Evolutionary conservation across 192 early-diverging fungal species (phyloP), one percentile per base, ranked within the genome.

Genomic region (Coemansia sp.): DNA sequence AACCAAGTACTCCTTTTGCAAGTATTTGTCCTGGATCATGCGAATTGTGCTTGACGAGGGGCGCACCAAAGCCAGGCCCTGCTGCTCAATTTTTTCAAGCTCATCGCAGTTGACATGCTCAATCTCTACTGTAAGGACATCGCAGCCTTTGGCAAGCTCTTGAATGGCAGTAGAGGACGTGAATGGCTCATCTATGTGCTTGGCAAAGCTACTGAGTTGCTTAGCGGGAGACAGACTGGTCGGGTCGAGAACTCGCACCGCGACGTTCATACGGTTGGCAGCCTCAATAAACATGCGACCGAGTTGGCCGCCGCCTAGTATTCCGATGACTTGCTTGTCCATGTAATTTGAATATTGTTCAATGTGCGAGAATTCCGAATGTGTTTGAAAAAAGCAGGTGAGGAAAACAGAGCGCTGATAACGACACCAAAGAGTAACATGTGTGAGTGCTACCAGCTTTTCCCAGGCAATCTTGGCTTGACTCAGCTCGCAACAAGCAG

Each of bases 231-330:
- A 85, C 70, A 90, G 85, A 18, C 60, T 61, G 14, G 84, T 86
- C 39, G 79, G 82, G 74, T 99, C 97, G 37, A 99, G 90, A 61
- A 97, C 88, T 21, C 83, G 83, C 55, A 97, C 89, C 8, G 84
- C 70, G 43, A 99, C 72, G 76, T 93, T 93, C 66, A 99, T 87
- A 11, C 95, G 88, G 69, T 90, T 91, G 3, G 94, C 97, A 11
- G 96, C 94, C 76, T 99, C 97, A 38, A 92, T 85, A 70, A 96
- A 83, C 97, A 99, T 99, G 74, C 97, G 88, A 9, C 97, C 97
- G 24, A 99, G 90, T 81, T 99, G 97, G n/a, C 97, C 97, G 38
- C 96, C 94, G 56, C 88, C 86, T 55, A 89, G 83, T 57, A 93
- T 77, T 34, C 84, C 84, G 21, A 85, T 56, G 36, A 82, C 67